Evolutionary conservation across 2,329 filamentous ascomycete genomes (phyloP).

Genomic region (Chlorencoelia australis): DNA sequence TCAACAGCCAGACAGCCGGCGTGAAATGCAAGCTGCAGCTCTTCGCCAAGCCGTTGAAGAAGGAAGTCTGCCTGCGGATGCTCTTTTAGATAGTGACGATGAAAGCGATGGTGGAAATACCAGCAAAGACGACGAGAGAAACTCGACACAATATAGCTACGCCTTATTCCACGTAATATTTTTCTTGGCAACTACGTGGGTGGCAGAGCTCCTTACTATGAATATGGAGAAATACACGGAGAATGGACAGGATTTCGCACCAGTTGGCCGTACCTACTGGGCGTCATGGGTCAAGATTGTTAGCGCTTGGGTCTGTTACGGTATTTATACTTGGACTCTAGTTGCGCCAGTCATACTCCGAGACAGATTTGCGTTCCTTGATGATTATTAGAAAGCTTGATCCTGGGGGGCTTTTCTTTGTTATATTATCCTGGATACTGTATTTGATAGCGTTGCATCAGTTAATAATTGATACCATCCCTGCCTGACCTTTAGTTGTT

Average conservation of each 20-base stretch:
- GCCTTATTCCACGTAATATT: constrained; percentile 95
- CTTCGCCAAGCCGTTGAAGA: constrained; percentile 87
- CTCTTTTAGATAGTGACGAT: constrained; percentile 63
- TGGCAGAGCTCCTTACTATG: constrained; percentile 80
- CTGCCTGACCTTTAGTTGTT: no score
- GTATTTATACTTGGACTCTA: constrained; percentile 86
- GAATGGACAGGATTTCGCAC: constrained; percentile 71
- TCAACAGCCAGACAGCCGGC: constrained; percentile 66
- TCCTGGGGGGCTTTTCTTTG: no score
- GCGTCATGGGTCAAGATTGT: constrained; percentile 99
- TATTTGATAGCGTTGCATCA: no score
- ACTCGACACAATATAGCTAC: constrained; percentile 91
- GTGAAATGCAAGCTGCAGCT: constrained; percentile 88
- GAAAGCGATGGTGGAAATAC: constrained; percentile 49
- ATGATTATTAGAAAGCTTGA: no score
- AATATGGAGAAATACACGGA: constrained; percentile 57
- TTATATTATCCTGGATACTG: no score
- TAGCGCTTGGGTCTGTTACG: constrained; percentile 93
- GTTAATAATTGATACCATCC: no score
- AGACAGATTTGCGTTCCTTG: constrained; percentile 72
- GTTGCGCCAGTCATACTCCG: constrained; percentile 78
- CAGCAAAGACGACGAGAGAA: constrained; percentile 77
- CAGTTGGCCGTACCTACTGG: constrained; percentile 91
- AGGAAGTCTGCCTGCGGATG: constrained; percentile 83
- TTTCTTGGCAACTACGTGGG: constrained; percentile 92